Percentiles rank a stretch among this genome's conserved stretches.
Evolutionary conservation across 139 green algal genomes (phyloP).

Genomic region (Tetradesmus obliquus): DNA sequence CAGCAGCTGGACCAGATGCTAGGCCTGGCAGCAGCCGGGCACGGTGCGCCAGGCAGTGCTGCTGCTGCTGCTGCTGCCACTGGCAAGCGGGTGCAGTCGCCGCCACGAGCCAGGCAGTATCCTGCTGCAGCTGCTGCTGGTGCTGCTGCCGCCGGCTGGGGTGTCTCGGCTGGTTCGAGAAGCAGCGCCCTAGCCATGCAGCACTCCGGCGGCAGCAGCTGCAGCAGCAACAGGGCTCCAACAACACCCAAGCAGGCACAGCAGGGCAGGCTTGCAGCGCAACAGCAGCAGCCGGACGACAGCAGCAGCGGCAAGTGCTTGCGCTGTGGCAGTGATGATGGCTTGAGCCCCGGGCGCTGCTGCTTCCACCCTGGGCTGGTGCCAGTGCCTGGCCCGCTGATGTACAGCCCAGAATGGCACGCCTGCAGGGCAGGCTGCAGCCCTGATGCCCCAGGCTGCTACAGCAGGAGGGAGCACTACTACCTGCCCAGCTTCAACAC

Average conservation of each 20-base stretch:
- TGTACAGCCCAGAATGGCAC: slow-evolving; percentile 33
- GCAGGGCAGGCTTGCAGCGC: neutral
- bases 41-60: too few relatives aligned
- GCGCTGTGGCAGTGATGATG: slow-evolving; percentile 23
- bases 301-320: neutral
- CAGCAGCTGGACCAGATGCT: slow-evolving; percentile 21
- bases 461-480: slow-evolving; percentile 21
- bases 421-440: slow-evolving; percentile 23
- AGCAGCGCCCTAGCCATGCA: neutral
- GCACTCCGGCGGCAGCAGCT: neutral
- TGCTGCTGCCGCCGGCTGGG: neutral
- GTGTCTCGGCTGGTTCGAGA: neutral
- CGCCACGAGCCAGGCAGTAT: neutral
- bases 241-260: slow-evolving; percentile 6
- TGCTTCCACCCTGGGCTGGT: slow-evolving; percentile 39
- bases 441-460: slow-evolving; percentile 25
- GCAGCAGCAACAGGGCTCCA: neutral
- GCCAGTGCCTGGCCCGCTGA: slow-evolving; percentile 20
- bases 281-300: neutral
- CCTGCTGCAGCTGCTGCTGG: neutral
- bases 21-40: neutral
- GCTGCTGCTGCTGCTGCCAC: neutral
- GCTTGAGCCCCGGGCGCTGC: neutral
- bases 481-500: slow-evolving; percentile 11
- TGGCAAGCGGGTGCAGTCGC: neutral